Evolutionary conservation across 2,329 filamentous ascomycete genomes (phyloP).

Genomic region (Xylariaceae sp.): DNA sequence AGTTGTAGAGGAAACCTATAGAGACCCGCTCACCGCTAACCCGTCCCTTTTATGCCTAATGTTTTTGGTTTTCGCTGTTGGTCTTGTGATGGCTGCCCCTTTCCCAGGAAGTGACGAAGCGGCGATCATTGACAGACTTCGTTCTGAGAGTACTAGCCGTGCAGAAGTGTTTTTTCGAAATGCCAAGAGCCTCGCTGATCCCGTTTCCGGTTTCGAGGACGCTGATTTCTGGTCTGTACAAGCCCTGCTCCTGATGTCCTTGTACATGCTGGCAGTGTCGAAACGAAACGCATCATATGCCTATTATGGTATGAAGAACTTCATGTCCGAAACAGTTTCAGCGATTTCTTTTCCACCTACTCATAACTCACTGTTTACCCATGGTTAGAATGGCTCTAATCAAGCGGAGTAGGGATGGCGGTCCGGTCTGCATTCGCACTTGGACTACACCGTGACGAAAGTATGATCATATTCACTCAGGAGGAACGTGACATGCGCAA

Average conservation of each 20-base stretch:
- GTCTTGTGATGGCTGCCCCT: constrained; percentile 56
- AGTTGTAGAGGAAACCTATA: constrained; percentile 52
- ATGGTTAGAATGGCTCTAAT: constrained; percentile 2
- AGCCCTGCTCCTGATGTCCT: constrained; percentile 59
- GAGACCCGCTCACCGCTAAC: constrained; percentile 48
- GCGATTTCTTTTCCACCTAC: not conserved
- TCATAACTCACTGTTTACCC: not conserved
- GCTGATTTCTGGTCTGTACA: constrained; percentile 65
- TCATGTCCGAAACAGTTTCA: not conserved
- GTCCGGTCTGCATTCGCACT: constrained; percentile 61
- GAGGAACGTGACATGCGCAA: constrained; percentile 48
- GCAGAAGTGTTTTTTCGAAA: constrained; percentile 63
- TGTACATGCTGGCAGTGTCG: constrained; percentile 61
- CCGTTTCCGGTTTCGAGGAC: constrained; percentile 53
- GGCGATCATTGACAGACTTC: constrained; percentile 49
- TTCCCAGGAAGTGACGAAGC: constrained; percentile 48
- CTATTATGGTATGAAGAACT: constrained; percentile 49
- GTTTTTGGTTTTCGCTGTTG: constrained; percentile 62
- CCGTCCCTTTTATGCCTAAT: constrained; percentile 57
- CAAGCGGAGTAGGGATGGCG: constrained; percentile 53
- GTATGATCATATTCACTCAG: constrained; percentile 49
- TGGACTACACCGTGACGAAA: constrained; percentile 61
- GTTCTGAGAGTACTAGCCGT: constrained; percentile 46
- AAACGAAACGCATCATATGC: constrained; percentile 62
- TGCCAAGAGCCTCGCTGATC: constrained; percentile 51